Base-by-base conservation (phyloP, 1,139 yeast genomes). In the Groenewaldozyma auringiensis region DNA sequence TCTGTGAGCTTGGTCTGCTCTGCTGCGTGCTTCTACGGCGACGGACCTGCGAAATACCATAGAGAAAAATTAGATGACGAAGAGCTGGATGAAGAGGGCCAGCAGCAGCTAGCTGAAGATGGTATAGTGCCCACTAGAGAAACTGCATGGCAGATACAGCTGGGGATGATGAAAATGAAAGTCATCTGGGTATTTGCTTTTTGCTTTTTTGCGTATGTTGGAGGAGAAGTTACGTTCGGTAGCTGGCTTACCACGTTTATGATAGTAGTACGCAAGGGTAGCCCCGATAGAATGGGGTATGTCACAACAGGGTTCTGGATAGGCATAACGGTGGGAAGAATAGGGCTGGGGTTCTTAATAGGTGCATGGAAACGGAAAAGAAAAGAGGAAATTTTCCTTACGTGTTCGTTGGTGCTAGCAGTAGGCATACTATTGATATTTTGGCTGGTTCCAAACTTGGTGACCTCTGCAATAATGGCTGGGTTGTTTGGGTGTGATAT, bases 231-330 rank as follows among this genome's bases (percentile, higher is more conserved):
- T 3, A 67, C 83, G 0, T 61, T 79, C 54, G 86, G 83, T 18
- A 86, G 86, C 27, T 82, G 87, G 87, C 72, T 78, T 32, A 82
- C 80, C 35, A 78, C 87, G 0, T 81, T 71, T 53, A 67, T 81
- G 55, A 69, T 78, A 40, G 76, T 74, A 43, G 77, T 76, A 53
- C 69, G 86, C 40, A 66, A 69, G 40, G 83, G 80, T 1, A 61
- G 66, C 44, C 57, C 65, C 2, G 51, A 58, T 0, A 62, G 72
- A 2, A 72, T 74, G 46, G 86, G 87, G 17, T 81, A 79, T 56
- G 81, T 80, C 27, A 76, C 83, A 2, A 76, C 86, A 6, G 87
- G 87, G 0, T 80, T 75, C 54, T 82, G 87, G 88, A 78, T 73
- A 11, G 89, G 88, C 4, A 64, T 82, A 33, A 79, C 86, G 0